Conservation (phyloP, 805 yeast species). For the Isabelozyma heimii region DNA sequence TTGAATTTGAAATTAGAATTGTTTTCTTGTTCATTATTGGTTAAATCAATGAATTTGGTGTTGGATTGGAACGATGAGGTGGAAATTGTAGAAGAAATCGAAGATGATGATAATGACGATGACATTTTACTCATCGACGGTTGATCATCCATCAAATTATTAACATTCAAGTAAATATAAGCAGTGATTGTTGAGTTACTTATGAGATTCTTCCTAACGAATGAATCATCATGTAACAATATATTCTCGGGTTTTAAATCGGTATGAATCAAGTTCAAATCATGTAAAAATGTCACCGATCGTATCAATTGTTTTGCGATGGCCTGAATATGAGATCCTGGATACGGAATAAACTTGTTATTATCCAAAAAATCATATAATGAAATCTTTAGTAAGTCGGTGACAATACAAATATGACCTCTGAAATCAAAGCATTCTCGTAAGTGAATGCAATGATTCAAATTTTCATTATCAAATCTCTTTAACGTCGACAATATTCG, state of each 20-base stretch:
- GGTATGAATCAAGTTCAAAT: constrained; percentile 86
- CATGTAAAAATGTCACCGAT: constrained; percentile 87
- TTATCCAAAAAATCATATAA: constrained; percentile 86
- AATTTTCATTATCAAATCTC: constrained; percentile 63
- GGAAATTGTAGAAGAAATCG: not conserved
- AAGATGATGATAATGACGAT: not conserved
- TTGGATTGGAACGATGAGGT: not conserved
- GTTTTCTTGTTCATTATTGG: not conserved
- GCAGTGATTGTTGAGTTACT: constrained; percentile 33
- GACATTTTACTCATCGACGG: constrained; percentile 7
- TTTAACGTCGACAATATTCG: constrained; percentile 75
- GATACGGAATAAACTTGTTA: constrained; percentile 85
- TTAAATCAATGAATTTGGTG: constrained; percentile 3
- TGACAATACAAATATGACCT: constrained; percentile 91
- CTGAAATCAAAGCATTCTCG: constrained; percentile 89
- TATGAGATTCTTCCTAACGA: constrained; percentile 31
- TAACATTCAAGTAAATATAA: constrained; percentile 22
- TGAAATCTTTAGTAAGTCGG: constrained; percentile 80
- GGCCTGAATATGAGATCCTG: constrained; percentile 89
- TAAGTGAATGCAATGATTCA: constrained; percentile 78
- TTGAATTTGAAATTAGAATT: constrained; percentile 2
- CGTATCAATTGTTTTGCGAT: constrained; percentile 81
- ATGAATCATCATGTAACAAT: constrained; percentile 57
- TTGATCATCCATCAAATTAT: constrained; percentile 13
- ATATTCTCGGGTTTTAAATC: constrained; percentile 97